Evolutionary conservation across 208 protist genomes (phyloP), one percentile per base, ranked within the genome.

Genomic region (Trypanosoma melophagium): DNA sequence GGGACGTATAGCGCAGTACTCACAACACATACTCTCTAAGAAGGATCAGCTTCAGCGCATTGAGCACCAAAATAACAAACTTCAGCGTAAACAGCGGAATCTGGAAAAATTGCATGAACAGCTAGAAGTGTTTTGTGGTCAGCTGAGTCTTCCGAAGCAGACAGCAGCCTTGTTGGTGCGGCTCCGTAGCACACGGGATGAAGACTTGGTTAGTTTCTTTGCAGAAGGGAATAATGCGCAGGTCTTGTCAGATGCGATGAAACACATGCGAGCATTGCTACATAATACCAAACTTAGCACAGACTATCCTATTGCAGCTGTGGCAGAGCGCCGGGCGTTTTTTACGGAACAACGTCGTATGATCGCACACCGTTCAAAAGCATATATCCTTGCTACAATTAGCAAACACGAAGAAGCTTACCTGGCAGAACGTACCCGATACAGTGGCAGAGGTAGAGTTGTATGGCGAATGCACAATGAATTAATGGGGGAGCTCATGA

Each of bases 291-390:
- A 82, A 40, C 71, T 93, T 17, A 79, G 83, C 59, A 74, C 31
- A 21, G 86, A 93, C 51, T 96, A 85, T 59, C 90, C 87, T 62
- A 96, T 96, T 65, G 74, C 83, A n/a, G 85, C 86, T 41, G 86
- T 96, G 16, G 21, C 69, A 35, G 86, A 93, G 75, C 80, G 87
- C 14, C 87, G 89, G 57, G 68, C 76, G 9, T 92, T 83, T 52
- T 96, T 94, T 61, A 59, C 85, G 14, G 76, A 85, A 35, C 86
- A 91, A 72, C 87, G 86, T 25, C 76, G 74, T 51, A 88, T 91
- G 81, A 84, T 94, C 68, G 84, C 80, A 24, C 76, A 77, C 40
- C 79, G 84, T n/a, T 83, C 83, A 9, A 80, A 82, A 66, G 28
- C 64, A 45, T 94, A 89, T 59, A 80, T 90, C 21, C 69, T 93